Percentiles rank a stretch among this genome's conserved stretches.
Evolutionary conservation across 192 early-diverging fungal genomes (phyloP).

Genomic region (Gamsiella multidivaricata): DNA sequence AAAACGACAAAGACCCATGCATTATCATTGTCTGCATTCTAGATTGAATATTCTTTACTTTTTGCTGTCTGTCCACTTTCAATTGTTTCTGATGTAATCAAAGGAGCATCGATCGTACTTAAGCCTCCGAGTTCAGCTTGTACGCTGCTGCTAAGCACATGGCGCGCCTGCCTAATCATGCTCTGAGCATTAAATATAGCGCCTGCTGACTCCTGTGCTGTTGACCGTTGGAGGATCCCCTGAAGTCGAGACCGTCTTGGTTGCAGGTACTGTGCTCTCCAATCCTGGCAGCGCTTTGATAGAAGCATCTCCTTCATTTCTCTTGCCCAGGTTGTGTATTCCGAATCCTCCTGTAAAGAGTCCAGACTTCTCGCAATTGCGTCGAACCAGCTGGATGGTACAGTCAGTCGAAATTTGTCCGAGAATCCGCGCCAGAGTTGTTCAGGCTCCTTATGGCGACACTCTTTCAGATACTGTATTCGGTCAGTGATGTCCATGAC

Average conservation of each 20-base stretch:
- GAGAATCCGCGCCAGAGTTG: conserved; percentile 33
- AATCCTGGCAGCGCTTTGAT: conserved; percentile 8
- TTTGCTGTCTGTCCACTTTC: neutral
- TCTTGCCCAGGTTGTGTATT: conserved; percentile 13
- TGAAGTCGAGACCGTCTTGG: conserved; percentile 20
- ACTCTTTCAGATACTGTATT: conserved; percentile 12
- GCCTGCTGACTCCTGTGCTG: conserved; percentile 3
- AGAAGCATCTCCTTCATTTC: conserved; percentile 16
- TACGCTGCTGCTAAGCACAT: neutral
- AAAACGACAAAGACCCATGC: too few species aligned
- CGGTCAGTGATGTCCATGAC: neutral
- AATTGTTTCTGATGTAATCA: too few species aligned
- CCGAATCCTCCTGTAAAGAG: conserved; percentile 6
- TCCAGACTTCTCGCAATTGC: conserved; percentile 4
- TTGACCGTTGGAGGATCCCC: conserved; percentile 8
- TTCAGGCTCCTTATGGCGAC: conserved; percentile 19
- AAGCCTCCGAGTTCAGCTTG: conserved; percentile 5
- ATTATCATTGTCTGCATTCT: too few species aligned
- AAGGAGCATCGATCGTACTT: neutral
- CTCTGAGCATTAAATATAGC: conserved; percentile 8
- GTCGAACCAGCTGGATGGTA: conserved; percentile 10
- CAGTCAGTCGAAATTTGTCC: conserved; percentile 12
- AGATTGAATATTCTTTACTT: neutral
- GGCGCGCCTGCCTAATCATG: conserved; percentile 17
- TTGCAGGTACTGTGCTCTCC: conserved; percentile 17